These are phyloP conservation scores for Mycena rosella DNA, from an alignment of 768 basidiomycete genomes.

Conservation along the genomic window DNA sequence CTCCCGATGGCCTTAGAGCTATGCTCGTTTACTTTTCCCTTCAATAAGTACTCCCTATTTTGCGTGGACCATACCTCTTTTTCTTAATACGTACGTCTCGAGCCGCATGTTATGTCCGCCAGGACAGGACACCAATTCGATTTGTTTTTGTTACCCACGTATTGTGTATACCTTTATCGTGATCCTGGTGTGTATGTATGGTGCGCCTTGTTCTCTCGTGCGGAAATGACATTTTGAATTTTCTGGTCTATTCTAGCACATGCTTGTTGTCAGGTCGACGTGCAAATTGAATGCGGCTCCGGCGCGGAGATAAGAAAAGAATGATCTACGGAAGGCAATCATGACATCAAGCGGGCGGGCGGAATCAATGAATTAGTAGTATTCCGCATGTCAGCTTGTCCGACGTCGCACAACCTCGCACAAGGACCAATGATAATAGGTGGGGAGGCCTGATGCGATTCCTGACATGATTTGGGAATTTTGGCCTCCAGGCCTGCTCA, in stretches of 20 bases:
- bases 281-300: background rate
- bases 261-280: background rate
- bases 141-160: conserved; percentile 8
- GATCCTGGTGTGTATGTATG: conserved; percentile 24
- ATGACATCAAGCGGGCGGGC: too few relatives aligned
- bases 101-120: conserved; percentile 2
- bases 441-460: too few relatives aligned
- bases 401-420: too few relatives aligned
- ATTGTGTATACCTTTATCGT: conserved; percentile 26
- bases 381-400: too few relatives aligned
- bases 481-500: too few relatives aligned
- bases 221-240: background rate
- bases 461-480: too few relatives aligned
- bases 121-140: conserved; percentile 15
- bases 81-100: conserved; percentile 24
- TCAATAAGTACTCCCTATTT: conserved; percentile 29
- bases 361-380: too few relatives aligned
- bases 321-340: too few relatives aligned
- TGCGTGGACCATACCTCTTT: conserved; percentile 26
- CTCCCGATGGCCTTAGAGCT: conserved; percentile 31
- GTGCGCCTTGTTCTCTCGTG: background rate
- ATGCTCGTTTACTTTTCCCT: conserved; percentile 35
- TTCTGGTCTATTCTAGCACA: background rate
- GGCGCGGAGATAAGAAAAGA: background rate
- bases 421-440: too few relatives aligned